Evolutionary conservation across 305 asterid genomes (phyloP).

Genomic region (Fraxinus floribunda): DNA sequence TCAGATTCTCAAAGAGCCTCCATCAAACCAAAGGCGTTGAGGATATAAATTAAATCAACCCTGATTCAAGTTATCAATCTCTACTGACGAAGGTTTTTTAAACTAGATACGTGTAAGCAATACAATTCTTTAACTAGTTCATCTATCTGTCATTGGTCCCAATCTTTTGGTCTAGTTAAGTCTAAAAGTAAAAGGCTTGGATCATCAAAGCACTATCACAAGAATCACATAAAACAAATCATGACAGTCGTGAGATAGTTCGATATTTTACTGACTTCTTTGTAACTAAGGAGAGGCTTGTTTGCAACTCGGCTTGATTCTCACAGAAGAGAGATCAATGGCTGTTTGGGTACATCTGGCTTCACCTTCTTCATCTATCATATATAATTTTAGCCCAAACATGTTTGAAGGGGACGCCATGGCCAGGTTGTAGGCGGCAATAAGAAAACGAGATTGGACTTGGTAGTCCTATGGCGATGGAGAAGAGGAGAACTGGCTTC

Average conservation of each 20-base stretch:
- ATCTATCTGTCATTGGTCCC: background rate
- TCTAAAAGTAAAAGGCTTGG: background rate
- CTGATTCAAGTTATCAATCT: background rate
- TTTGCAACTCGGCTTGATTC: conserved; percentile 65
- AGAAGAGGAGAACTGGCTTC: no score
- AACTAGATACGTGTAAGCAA: background rate
- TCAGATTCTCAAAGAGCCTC: no score
- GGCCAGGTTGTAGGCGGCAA: no score
- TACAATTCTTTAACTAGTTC: background rate
- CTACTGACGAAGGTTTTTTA: background rate
- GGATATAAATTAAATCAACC: background rate
- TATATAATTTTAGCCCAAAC: no score
- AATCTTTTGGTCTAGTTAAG: background rate
- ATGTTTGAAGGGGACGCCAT: no score
- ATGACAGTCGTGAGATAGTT: background rate
- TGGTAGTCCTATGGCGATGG: no score
- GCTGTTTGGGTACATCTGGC: conserved; percentile 38
- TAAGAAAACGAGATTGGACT: no score
- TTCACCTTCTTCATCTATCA: conserved; percentile 64
- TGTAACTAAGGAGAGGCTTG: conserved; percentile 56
- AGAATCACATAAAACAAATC: background rate
- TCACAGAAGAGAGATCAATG: conserved; percentile 39
- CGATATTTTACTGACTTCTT: conserved; percentile 41
- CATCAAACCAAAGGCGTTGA: no score
- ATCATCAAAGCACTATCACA: background rate